Base-by-base conservation (phyloP, 495 filamentous ascomycete genomes). In the Hypoxylon intermedium region DNA sequence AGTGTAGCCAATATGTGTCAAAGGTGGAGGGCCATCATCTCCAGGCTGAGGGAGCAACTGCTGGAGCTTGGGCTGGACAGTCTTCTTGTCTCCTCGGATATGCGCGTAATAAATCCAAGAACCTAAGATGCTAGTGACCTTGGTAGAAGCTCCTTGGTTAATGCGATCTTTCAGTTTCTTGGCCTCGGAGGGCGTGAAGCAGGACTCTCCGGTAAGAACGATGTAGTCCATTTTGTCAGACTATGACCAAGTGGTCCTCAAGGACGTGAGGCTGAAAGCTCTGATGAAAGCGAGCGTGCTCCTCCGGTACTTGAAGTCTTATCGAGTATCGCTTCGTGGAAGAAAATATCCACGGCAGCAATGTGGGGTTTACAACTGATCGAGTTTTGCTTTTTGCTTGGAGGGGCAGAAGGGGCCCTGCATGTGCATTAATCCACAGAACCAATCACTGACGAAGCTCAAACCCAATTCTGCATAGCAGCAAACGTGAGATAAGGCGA, bases 61-160 rank as follows among this genome's bases (percentile, higher is more conserved):
- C 44, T 68, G 40, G 51, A 79, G 66, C 53, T 75, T 73, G 43
- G 72, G 58, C 53, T 72, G 59, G 37, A 72, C 70, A 31, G 64
- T 24, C 31, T 53, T 50, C 60, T 67, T 66, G 42, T 64, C 63
- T 50, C 73, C 71, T 46, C 70, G 68, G 67, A 79, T 69, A 57
- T 79, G 75, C 53, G 67, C 60, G 66, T 83, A 82, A 71, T 84
- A 81, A 52, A 80, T 58, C 79, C 80, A 84, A 21, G 71, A 68
- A n/a, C 79, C 80, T 9, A 69, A 60, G 61, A 84, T 64, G 9
- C 67, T 67, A 36, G 69, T 66, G 23, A 79, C 75, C 63, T 75
- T 75, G 47, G 67, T 72, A 50, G 72, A 68, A 23, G 68, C 72
- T 6, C 65, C 54, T 61, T 77, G 74, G 64, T 78, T 79, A 62